A percentile compares a stretch with the other conserved stretches of the same genome.
phyloP scores from a whole-genome alignment of 2,329 filamentous ascomycete species.

The Talaromyces sp. region DNA sequence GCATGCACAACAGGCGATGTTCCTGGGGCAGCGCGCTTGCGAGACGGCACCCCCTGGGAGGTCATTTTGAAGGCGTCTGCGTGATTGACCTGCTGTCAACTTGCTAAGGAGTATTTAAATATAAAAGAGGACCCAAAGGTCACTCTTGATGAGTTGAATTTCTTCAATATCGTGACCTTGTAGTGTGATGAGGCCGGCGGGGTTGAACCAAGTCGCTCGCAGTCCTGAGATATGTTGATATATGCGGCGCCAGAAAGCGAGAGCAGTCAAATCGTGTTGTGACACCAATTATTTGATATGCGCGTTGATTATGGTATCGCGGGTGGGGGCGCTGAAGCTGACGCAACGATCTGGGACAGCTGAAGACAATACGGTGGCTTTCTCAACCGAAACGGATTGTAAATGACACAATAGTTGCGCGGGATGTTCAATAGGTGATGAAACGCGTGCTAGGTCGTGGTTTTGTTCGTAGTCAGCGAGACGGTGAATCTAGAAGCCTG shows the following conservation, averaged over 20 bases:
- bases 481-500: neutral
- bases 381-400: neutral
- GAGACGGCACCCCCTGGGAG: constrained; percentile 42
- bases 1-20: constrained; percentile 61
- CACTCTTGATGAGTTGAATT: constrained; percentile 8
- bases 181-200: neutral
- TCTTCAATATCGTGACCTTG: neutral
- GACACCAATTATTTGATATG: neutral
- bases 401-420: neutral
- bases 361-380: neutral
- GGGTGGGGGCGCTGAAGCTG: neutral
- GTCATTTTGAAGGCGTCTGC: constrained; percentile 28
- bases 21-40: constrained; percentile 74
- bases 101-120: neutral
- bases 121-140: constrained; percentile 18
- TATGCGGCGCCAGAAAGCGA: constrained; percentile 7
- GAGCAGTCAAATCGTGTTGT: neutral
- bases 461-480: neutral
- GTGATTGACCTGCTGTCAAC: neutral
- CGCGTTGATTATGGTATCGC: neutral
- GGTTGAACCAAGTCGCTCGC: neutral
- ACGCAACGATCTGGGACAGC: neutral
- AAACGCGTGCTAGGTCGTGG: neutral
- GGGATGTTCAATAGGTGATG: neutral
- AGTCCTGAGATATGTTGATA: neutral